phyloP scores from a whole-genome alignment of 305 asterid genomes.

The Fraxinus dipetala region DNA sequence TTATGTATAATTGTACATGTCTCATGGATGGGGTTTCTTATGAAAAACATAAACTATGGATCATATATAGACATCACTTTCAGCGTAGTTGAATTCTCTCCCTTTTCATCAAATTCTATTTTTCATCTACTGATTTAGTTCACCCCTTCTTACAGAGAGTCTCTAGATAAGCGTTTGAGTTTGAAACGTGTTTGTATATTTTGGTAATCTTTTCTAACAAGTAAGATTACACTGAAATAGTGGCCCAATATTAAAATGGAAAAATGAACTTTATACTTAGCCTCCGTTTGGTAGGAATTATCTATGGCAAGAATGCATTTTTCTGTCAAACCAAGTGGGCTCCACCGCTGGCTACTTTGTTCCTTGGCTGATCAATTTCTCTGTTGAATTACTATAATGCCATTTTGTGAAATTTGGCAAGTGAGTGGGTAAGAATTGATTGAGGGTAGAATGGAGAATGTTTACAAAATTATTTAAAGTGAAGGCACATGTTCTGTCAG shows the following conservation, averaged over 20 bases:
- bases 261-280: not conserved
- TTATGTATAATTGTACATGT: not conserved
- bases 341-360: too few species aligned
- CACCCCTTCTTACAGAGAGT: not conserved
- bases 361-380: too few species aligned
- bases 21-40: not conserved
- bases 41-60: not conserved
- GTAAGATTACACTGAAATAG: not conserved
- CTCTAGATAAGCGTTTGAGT: not conserved
- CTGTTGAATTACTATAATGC: too few species aligned
- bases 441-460: too few species aligned
- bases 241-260: not conserved
- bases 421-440: too few species aligned
- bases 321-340: too few species aligned
- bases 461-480: too few species aligned
- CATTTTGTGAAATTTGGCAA: too few species aligned
- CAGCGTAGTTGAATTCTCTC: not conserved
- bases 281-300: too few species aligned
- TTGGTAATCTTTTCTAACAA: constrained; percentile 8
- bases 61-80: not conserved
- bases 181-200: constrained; percentile 4
- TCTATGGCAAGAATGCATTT: too few species aligned
- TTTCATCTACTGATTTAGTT: constrained; percentile 13
- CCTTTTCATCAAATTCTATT: not conserved
- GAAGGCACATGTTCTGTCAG: too few species aligned